A percentile compares a stretch with the other conserved stretches of the same genome.
These are phyloP conservation scores for Cercophora samala DNA, from an alignment of 495 filamentous ascomycete genomes.

Conservation along the genomic window DNA sequence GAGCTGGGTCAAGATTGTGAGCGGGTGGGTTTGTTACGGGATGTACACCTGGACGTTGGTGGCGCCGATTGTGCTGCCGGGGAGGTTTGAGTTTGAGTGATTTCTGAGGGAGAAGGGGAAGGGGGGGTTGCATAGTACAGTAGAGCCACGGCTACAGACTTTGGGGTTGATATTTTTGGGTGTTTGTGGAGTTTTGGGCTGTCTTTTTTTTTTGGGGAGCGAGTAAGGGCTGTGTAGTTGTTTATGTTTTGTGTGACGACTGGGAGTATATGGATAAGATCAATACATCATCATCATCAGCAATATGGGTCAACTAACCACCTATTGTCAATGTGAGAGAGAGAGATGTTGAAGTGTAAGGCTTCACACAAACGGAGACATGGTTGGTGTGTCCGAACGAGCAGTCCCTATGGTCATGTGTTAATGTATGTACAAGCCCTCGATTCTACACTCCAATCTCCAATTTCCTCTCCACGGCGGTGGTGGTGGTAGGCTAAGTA, in stretches of 20 bases:
- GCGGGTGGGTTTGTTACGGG: conserved; percentile 92
- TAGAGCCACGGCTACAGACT: neutral
- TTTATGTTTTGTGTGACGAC: neutral
- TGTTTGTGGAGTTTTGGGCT: neutral
- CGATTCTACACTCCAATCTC: too few species aligned
- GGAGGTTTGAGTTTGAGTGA: conserved; percentile 64
- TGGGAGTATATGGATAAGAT: neutral
- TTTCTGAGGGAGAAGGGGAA: neutral
- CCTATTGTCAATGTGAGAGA: too few species aligned
- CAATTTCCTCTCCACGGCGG: too few species aligned
- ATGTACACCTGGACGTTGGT: conserved; percentile 92
- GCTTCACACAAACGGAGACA: too few species aligned
- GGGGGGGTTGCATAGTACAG: neutral
- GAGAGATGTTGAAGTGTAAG: too few species aligned
- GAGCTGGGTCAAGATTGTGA: conserved; percentile 98
- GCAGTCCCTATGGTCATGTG: too few species aligned
- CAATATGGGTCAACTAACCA: too few species aligned
- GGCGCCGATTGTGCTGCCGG: conserved; percentile 81
- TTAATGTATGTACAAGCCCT: too few species aligned
- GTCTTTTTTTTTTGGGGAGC: neutral
- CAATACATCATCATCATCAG: too few species aligned
- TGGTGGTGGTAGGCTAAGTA: too few species aligned
- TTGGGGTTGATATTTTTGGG: neutral
- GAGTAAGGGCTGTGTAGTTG: neutral
- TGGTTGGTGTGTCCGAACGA: too few species aligned